Conservation (phyloP, 148 eudicot species). For the Rhododendron simsii region DNA sequence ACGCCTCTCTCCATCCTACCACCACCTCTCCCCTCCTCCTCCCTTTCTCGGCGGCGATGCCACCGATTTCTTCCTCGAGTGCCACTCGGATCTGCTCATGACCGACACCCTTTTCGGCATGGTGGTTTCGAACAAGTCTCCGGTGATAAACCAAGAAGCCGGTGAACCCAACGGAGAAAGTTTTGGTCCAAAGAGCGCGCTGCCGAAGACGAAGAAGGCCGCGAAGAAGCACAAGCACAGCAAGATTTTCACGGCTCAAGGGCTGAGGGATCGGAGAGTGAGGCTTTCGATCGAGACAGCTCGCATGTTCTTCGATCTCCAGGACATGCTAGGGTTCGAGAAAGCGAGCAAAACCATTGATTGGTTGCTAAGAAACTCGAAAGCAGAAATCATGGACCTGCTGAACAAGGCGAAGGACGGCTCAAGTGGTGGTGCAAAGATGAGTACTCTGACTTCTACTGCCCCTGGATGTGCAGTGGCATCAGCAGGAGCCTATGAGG, state of each 20-base stretch:
- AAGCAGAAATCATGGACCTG: slow-evolving; percentile 53
- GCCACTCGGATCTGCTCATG: slow-evolving; percentile 4
- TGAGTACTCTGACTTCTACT: background rate
- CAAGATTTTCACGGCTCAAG: slow-evolving; percentile 67
- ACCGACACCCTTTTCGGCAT: background rate
- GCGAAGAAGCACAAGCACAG: slow-evolving; percentile 62
- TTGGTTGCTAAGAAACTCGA: slow-evolving; percentile 62
- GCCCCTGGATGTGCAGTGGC: background rate
- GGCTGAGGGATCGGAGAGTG: slow-evolving; percentile 66
- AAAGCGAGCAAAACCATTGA: slow-evolving; percentile 74
- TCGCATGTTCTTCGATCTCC: slow-evolving; percentile 62
- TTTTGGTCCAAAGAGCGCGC: background rate
- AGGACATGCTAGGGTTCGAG: slow-evolving; percentile 67
- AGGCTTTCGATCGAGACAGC: slow-evolving; percentile 62
- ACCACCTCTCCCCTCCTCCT: background rate
- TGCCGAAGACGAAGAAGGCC: slow-evolving; percentile 2
- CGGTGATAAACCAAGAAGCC: background rate
- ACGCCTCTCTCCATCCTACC: background rate
- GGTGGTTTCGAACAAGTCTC: background rate
- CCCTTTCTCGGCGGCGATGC: background rate
- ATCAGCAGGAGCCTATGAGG: background rate
- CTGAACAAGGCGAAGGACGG: background rate
- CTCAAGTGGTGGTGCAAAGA: background rate
- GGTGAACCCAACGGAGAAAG: background rate
- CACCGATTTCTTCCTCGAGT: background rate